Percentiles rank a stretch among this genome's conserved stretches.
These are phyloP conservation scores for Aspergillus flavus DNA, from an alignment of 2,329 filamentous ascomycete genomes.

Conservation along the genomic window DNA sequence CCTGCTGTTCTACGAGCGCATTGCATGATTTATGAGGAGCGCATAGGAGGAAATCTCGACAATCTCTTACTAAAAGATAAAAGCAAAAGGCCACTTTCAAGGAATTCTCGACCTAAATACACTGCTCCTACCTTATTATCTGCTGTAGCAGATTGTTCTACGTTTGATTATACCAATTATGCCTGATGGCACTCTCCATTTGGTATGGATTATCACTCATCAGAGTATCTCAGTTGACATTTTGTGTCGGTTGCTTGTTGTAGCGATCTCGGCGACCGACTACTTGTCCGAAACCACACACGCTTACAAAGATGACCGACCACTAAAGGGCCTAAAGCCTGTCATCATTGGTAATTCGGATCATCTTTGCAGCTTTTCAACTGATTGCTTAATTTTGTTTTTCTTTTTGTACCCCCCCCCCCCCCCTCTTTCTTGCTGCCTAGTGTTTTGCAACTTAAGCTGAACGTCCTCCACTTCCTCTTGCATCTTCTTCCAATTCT, in stretches of 20 bases:
- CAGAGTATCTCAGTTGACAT: background rate
- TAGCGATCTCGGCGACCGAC: background rate
- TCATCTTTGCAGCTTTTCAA: conserved; percentile 1
- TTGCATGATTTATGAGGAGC: conserved; percentile 41
- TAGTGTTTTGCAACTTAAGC: background rate
- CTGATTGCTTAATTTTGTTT: conserved; percentile 2
- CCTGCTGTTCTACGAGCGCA: conserved; percentile 88
- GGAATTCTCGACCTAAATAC: background rate
- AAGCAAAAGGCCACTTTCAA: background rate
- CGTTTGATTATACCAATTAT: background rate
- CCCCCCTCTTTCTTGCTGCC: background rate
- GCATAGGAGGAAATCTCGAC: background rate
- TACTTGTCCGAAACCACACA: background rate
- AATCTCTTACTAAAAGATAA: background rate
- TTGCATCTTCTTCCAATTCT: conserved; percentile 4
- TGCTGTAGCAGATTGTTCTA: background rate
- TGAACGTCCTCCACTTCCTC: conserved; percentile 4
- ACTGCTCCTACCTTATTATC: background rate
- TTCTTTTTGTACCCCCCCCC: background rate
- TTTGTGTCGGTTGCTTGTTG: background rate
- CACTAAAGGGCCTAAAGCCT: background rate
- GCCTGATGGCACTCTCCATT: background rate
- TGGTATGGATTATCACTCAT: background rate
- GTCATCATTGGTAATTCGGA: background rate
- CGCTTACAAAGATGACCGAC: background rate